Conservation (phyloP, 2,329 filamentous ascomycete genomes). For the Aspergillus floridensis region DNA sequence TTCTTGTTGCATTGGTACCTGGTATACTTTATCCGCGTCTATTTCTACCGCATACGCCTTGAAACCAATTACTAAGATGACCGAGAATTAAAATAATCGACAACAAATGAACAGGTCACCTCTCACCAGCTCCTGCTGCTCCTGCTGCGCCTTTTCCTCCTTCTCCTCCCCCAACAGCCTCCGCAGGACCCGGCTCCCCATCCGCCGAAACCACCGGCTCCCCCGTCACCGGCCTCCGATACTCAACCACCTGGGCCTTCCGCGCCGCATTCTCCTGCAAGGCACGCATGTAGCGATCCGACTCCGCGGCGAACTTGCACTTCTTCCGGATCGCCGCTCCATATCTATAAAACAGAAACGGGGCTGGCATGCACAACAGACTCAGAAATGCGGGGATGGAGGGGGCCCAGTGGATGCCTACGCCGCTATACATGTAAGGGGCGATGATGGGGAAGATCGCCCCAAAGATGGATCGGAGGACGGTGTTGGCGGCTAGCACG, state of each 20-base stretch:
- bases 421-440: not conserved
- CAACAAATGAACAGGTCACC: too few species aligned
- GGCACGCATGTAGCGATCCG: not conserved
- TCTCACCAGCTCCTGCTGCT: too few species aligned
- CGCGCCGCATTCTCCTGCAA: not conserved
- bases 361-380: slow-evolving; percentile 3
- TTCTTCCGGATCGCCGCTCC: not conserved
- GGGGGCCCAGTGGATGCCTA: slow-evolving; percentile 3
- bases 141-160: not conserved
- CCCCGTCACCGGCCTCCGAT: not conserved
- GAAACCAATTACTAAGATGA: too few species aligned
- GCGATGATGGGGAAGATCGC: not conserved
- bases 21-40: too few species aligned
- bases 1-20: too few species aligned
- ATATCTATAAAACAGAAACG: slow-evolving; percentile 1
- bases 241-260: not conserved
- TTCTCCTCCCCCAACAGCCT: not conserved
- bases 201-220: not conserved
- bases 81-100: too few species aligned
- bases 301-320: slow-evolving; percentile 1
- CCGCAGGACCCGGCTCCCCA: not conserved
- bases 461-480: not conserved
- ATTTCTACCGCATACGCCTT: too few species aligned
- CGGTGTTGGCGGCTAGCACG: slow-evolving; percentile 1
- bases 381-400: not conserved